phyloP scores from a whole-genome alignment of 176 grass and related monocot genomes.

The Triticum dicoccoides region DNA sequence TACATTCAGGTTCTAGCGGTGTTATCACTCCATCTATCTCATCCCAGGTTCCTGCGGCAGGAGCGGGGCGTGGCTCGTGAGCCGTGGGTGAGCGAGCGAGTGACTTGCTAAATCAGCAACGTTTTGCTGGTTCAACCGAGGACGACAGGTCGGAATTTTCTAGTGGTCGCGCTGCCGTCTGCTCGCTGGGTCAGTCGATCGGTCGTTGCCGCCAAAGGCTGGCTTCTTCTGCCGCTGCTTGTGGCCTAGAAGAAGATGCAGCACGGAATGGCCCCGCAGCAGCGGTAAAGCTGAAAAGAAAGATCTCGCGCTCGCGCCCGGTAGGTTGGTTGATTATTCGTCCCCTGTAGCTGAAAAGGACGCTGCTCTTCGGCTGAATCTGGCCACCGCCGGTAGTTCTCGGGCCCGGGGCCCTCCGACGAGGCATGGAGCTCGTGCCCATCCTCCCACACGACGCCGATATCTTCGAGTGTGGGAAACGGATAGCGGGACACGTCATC shows the following conservation, averaged over 20 bases:
- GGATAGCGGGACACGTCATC: background rate
- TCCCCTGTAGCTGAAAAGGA: conserved; percentile 31
- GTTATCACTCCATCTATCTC: background rate
- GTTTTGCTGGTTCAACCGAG: conserved; percentile 41
- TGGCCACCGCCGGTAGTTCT: background rate
- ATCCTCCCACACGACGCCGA: background rate
- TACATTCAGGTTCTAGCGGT: background rate
- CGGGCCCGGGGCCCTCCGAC: background rate
- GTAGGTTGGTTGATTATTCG: background rate
- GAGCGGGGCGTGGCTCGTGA: conserved; percentile 4
- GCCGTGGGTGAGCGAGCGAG: background rate
- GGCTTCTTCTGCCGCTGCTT: background rate
- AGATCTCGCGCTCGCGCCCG: conserved; percentile 9
- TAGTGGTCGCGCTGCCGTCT: conserved; percentile 10
- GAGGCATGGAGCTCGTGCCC: background rate
- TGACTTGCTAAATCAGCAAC: conserved; percentile 45
- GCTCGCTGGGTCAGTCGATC: background rate
- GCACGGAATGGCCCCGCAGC: background rate
- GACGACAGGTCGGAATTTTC: conserved; percentile 5
- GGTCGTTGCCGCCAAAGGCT: background rate
- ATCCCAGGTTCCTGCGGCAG: background rate
- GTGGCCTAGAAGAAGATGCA: conserved; percentile 16
- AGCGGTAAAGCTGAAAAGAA: conserved; percentile 9
- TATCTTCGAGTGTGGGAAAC: background rate
- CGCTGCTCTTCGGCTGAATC: conserved; percentile 22